Evolutionary conservation across 257 asterid genomes (phyloP).

Genomic region (Asclepias syriaca): DNA sequence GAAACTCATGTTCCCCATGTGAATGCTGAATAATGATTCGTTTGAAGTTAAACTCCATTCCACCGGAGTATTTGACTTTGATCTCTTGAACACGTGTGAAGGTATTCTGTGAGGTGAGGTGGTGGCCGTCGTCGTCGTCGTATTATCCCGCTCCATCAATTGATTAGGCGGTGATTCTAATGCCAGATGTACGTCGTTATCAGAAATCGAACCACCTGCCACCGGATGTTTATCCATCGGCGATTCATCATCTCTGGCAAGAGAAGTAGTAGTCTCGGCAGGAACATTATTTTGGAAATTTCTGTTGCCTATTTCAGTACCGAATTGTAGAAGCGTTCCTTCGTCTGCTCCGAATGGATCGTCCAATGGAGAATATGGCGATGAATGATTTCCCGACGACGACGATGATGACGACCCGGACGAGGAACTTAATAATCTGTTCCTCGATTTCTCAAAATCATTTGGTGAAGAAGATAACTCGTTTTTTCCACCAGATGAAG

Average conservation of each 20-base stretch:
- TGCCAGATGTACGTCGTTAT: neutral
- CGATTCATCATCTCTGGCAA: neutral
- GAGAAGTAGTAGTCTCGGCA: neutral
- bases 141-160: conserved; percentile 28
- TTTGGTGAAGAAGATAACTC: conserved; percentile 10
- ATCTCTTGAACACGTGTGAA: conserved; percentile 34
- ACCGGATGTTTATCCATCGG: neutral
- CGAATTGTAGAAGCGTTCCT: neutral
- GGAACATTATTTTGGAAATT: neutral
- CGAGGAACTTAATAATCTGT: conserved; percentile 6
- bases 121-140: neutral
- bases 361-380: conserved; percentile 27
- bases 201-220: neutral
- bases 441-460: conserved; percentile 5
- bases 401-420: conserved; percentile 3
- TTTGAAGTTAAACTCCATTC: conserved; percentile 59
- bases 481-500: conserved; percentile 16
- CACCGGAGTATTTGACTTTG: conserved; percentile 24
- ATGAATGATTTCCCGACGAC: conserved; percentile 9
- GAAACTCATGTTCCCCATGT: conserved; percentile 47
- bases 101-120: conserved; percentile 36
- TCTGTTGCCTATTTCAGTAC: neutral
- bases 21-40: conserved; percentile 60
- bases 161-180: conserved; percentile 36
- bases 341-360: conserved; percentile 7